Conservation (phyloP, 805 yeast genomes). For the Suhomyces vadensis region DNA sequence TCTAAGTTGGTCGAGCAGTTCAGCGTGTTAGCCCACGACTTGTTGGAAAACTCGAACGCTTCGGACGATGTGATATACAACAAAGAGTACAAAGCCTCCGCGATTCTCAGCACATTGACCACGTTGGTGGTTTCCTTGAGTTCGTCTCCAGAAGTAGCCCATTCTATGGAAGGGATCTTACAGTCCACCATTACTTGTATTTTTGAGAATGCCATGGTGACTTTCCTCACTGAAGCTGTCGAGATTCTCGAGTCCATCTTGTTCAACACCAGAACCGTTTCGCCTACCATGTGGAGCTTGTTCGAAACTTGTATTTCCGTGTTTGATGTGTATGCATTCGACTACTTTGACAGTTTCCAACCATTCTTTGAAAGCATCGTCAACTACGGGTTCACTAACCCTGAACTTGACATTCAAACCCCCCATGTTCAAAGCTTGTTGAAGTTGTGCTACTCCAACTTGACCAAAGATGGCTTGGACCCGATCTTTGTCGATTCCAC, state of each 20-base stretch:
- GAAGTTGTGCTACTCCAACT: conserved; percentile 35
- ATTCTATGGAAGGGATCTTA: conserved; percentile 33
- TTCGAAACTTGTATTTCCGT: conserved; percentile 50
- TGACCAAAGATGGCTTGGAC: conserved; percentile 36
- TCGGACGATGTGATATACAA: conserved; percentile 25
- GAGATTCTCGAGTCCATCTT: conserved; percentile 53
- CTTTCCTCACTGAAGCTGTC: conserved; percentile 39
- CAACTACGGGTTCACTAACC: conserved; percentile 48
- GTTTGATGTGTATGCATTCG: conserved; percentile 60
- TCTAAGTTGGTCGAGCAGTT: conserved; percentile 70
- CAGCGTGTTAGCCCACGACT: conserved; percentile 64
- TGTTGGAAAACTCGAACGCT: conserved; percentile 28
- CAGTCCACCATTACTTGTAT: conserved; percentile 35
- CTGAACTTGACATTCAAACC: conserved; percentile 35
- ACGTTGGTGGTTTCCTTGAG: conserved; percentile 46
- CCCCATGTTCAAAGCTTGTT: conserved; percentile 41
- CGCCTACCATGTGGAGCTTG: conserved; percentile 55
- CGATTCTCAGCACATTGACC: conserved; percentile 42
- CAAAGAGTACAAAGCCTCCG: conserved; percentile 47
- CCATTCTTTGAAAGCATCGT: conserved; percentile 59
- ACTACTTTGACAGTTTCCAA: conserved; percentile 55
- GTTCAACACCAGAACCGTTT: conserved; percentile 54
- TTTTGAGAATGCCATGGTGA: conserved; percentile 40
- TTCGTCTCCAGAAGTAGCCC: conserved; percentile 39
- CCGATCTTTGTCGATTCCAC: conserved; percentile 42